phyloP scores from a whole-genome alignment of 495 filamentous ascomycete species.

The Annulohypoxylon stygium region DNA sequence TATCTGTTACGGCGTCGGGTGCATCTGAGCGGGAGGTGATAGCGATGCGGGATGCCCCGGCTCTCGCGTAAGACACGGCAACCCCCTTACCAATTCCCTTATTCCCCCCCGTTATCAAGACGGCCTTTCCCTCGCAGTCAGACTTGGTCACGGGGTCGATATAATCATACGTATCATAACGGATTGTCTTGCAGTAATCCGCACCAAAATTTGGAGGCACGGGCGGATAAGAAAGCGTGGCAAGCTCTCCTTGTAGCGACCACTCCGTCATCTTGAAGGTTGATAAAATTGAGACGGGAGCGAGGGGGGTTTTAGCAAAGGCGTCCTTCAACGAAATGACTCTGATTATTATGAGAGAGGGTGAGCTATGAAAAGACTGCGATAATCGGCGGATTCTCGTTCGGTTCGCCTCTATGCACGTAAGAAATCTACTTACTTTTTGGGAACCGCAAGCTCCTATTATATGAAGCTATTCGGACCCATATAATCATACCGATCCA shows the following conservation, averaged over 20 bases:
- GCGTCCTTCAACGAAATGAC: not conserved
- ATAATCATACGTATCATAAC: constrained; percentile 59
- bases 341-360: not conserved
- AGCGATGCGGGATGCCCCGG: constrained; percentile 50
- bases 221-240: constrained; percentile 17
- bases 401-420: not conserved
- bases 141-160: constrained; percentile 51
- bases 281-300: not conserved
- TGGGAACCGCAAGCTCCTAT: not conserved
- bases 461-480: not conserved
- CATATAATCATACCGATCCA: not conserved
- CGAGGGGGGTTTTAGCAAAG: not conserved
- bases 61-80: constrained; percentile 59
- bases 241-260: constrained; percentile 22
- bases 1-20: constrained; percentile 46
- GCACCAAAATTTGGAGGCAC: constrained; percentile 31
- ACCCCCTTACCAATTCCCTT: constrained; percentile 61
- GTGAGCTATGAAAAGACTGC: not conserved
- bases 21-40: constrained; percentile 56
- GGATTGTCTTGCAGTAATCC: constrained; percentile 36
- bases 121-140: constrained; percentile 52
- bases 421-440: not conserved
- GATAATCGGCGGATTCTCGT: not conserved
- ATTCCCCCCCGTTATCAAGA: constrained; percentile 62
- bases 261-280: constrained; percentile 20